These are phyloP conservation scores for Leccinum pachyderme DNA, from an alignment of 1,284 basidiomycete species.

Conservation along the genomic window DNA sequence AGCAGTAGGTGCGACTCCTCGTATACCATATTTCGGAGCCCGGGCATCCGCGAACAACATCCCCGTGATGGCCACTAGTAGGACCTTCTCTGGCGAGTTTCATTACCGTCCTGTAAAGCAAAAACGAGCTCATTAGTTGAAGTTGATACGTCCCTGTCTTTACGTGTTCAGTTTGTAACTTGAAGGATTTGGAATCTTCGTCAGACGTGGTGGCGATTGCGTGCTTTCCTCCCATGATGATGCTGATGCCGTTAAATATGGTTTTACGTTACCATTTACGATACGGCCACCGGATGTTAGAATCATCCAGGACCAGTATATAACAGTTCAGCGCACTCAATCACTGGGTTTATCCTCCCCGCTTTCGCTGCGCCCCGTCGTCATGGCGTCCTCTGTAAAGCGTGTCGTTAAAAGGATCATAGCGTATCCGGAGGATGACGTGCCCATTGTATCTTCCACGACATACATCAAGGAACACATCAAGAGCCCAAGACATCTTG, in stretches of 20 bases:
- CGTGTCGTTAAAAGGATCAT: constrained; percentile 59
- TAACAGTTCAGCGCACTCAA: neutral
- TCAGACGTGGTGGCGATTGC: neutral
- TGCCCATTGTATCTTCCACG: constrained; percentile 54
- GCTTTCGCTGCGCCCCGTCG: neutral
- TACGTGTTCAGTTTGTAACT: neutral
- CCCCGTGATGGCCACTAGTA: too few relatives aligned
- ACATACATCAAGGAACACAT: constrained; percentile 47
- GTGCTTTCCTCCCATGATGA: neutral
- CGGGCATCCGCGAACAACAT: neutral
- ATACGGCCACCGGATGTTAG: neutral
- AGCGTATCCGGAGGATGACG: constrained; percentile 56
- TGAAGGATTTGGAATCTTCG: neutral
- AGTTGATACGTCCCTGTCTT: neutral
- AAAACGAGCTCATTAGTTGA: neutral
- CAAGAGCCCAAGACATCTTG: constrained; percentile 46
- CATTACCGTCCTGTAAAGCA: neutral
- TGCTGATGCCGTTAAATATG: neutral
- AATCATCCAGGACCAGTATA: neutral
- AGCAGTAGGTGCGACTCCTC: neutral
- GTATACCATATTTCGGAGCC: neutral
- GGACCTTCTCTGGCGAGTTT: neutral
- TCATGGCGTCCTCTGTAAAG: constrained; percentile 43
- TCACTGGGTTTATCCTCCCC: neutral
- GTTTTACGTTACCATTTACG: neutral